Evolutionary conservation across 257 asterid genomes (phyloP), one percentile per base, ranked within the genome.

Genomic region (Forsythia suspensa): DNA sequence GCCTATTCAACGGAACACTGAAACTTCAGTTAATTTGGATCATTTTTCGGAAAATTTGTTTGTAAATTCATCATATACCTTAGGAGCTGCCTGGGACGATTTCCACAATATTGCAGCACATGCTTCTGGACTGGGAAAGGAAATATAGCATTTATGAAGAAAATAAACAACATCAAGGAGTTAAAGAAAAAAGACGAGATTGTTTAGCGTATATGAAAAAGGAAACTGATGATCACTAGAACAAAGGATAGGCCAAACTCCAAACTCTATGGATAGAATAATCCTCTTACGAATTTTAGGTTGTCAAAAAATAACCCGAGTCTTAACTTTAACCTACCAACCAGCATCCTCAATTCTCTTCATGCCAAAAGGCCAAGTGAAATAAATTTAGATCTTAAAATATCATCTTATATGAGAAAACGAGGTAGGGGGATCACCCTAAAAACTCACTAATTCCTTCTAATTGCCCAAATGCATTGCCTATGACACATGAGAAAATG

Each of bases 81-180:
- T 88, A 11, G 90, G 92, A 52, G 92, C 79, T 36, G 92, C 92
- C 72, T 84, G 59, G 34, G 92, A 80, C 16, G 88, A 79, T 79
- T 88, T 88, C 89, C 90, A 88, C 61, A 86, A 68, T 76, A 88
- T 88, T 69, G 92, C 90, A 43, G 89, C 92, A 83, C 92, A 88
- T 72, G 92, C 92, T 80, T 86, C 92, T 2, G 92, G 92, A 74
- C 92, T 88, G 80, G 11, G 15, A 38, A 52, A 36, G 15, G 72
- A 72, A 65, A 41, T 34, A 55, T 3, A 42, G 21, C 46, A 72
- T 48, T 37, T 39, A n/a, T 12, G 21, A 52, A 24, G 46, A 73
- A 40, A 68, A 61, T 1, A 42, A n/a, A 3, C 72, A 65, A 5
- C 52, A 36, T 73, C 4, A 6, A 34, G 13, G 67, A 18, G 68